These are phyloP conservation scores for Alternaria longipes DNA, from an alignment of 2,329 filamentous ascomycete species.

Conservation along the genomic window DNA sequence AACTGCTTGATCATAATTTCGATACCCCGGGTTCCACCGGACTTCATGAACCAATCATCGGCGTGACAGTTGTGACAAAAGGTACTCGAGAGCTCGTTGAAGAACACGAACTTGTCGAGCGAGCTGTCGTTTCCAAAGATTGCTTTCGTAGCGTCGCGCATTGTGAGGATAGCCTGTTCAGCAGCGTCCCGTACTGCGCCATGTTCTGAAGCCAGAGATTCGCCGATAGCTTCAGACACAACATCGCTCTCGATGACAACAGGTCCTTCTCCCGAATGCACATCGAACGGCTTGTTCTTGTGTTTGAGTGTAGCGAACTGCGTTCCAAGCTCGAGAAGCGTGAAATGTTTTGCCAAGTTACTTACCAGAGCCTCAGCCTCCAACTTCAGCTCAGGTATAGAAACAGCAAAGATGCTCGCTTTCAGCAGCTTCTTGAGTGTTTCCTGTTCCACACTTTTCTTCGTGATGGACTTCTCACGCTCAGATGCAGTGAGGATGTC, in stretches of 20 bases:
- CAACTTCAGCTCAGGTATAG: conserved; percentile 79
- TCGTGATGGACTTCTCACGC: conserved; percentile 81
- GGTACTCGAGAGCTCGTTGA: conserved; percentile 79
- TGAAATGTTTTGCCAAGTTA: conserved; percentile 88
- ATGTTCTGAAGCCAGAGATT: conserved; percentile 88
- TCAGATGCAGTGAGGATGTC: conserved; percentile 78
- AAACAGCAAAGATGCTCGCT: conserved; percentile 84
- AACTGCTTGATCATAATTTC: conserved; percentile 85
- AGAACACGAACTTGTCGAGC: conserved; percentile 82
- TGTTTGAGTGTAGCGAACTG: conserved; percentile 85
- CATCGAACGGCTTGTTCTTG: conserved; percentile 79
- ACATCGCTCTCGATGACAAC: conserved; percentile 87
- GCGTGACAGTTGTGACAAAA: conserved; percentile 97
- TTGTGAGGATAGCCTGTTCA: conserved; percentile 77
- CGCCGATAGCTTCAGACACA: conserved; percentile 87
- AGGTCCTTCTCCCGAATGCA: conserved; percentile 84
- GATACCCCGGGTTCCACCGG: conserved; percentile 90
- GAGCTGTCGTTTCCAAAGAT: conserved; percentile 80
- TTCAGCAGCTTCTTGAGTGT: conserved; percentile 88
- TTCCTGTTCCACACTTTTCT: conserved; percentile 85
- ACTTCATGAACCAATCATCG: conserved; percentile 99
- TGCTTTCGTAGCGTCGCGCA: conserved; percentile 77
- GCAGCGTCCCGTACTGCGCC: conserved; percentile 82
- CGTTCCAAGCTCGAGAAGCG: conserved; percentile 86
- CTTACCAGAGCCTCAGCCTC: conserved; percentile 79